Evolutionary conservation across 169 alveolate genomes (phyloP), one percentile per base, ranked within the genome.

Genomic region (Neospora caninum): DNA sequence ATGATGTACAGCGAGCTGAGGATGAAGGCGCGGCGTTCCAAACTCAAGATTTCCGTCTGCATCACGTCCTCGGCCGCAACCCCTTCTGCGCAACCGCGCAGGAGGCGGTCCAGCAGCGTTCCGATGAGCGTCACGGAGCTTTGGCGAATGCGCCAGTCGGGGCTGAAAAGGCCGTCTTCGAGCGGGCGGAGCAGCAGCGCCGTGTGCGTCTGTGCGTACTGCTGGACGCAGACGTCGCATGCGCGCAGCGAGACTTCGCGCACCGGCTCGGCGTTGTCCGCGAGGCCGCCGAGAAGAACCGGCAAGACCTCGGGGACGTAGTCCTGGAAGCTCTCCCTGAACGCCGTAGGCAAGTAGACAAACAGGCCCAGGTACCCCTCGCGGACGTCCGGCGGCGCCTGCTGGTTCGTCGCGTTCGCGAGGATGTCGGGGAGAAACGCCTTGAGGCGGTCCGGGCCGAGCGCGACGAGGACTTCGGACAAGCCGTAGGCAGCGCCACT

Each of bases 291-390:
- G 42, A 97, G 91, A 45, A 96, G 94, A 36, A 54, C 91, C 0
- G 95, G 96, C 54, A 96, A 80, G 6, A 95, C 96, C 42, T 73
- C 88, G n/a, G 96, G 97, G 42, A 97, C 93, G 82, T 92, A 92
- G 31, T 92, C 93, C 29, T 96, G 93, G 70, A 93, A 54, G 0
- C n/a, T 86, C 20, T 38, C 29, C 4, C 96, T 95, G 95, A 96
- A 96, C 22, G 97, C 94, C 9, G 70, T 91, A 1, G 98, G 98
- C 58, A 97, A 80, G 86, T 88, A 97, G 34, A 95, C 96, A 82
- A 97, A 96, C 49, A 97, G 86, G 0, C 98, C 98, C 41, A 96
- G 80, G 96, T 94, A 97, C 29, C 98, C 98, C 86, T 96, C 97
- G 41, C 95, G 34, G 27, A 89, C 82, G 36, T 70, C 94, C 31